Base-by-base conservation (phyloP, 495 filamentous ascomycete genomes). In the Polyplosphaeria fusca region DNA sequence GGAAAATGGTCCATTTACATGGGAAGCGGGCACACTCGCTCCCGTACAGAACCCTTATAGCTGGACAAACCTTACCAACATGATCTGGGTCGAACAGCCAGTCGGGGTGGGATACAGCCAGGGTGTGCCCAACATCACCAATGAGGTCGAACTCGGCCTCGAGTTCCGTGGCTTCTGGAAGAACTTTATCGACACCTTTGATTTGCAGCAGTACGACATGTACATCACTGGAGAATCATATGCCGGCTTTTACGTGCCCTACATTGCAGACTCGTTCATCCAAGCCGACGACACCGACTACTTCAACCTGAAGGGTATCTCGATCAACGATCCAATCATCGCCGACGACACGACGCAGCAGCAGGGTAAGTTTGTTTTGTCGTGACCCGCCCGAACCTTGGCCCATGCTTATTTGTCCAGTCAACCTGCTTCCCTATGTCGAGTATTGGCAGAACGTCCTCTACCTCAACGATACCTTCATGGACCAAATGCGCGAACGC, bases 191-290 rank as follows among this genome's bases (percentile, higher is more conserved):
- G 72, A 87, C 25, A 83, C 82, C 1, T 90, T 89, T 52, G 71
- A 66, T 22, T 69, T 88, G 65, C 77, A 87, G 16, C 72, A 74
- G 7, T 78, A 76, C 57, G 84, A 83, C 56, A 77, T 88, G 1
- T 90, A 85, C 60, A 79, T 38, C 86, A 65, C 62, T 7, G 62
- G 62, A 16, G 62, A 65, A 35, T 50, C 41, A 12, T 65, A 89
- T 64, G 87, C 85, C 19, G 89, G 89, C 4, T 76, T 76, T 52
- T 94, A 91, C 60, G 83, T 89, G 32, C 86, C 89, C 0, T 94
- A 92, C 64, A 85, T 94, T 44, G 83, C 87, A 0, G 77, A 80
- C 60, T 84, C 82, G 7, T 86, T 93, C 76, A 72, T 92, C 61
- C 79, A 87, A 51, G 75, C 74, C 38, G 82, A 89, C 16, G 78